Percentiles rank a stretch among this genome's conserved stretches.
Evolutionary conservation across 306 rosid species (phyloP).

Genomic region (Amphicarpaea edgeworthii): DNA sequence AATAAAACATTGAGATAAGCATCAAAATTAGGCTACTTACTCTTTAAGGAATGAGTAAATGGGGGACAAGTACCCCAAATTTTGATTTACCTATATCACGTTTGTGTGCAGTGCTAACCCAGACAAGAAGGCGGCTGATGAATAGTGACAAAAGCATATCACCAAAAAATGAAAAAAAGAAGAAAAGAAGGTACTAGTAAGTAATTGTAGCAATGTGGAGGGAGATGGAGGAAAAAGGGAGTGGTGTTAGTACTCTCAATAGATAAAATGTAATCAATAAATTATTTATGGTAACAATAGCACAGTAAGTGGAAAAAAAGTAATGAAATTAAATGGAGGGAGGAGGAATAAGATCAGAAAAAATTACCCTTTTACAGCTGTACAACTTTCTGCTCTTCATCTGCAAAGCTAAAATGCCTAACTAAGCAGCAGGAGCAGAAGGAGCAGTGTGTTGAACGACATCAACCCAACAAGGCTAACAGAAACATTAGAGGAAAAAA

Average conservation of each 20-base stretch:
- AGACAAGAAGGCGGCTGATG: conserved; percentile 61
- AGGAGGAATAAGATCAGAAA: conserved; percentile 36
- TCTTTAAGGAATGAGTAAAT: background rate
- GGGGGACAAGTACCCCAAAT: background rate
- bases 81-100: conserved; percentile 44
- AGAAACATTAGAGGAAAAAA: conserved; percentile 50
- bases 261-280: conserved; percentile 32
- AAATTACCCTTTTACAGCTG: conserved; percentile 59
- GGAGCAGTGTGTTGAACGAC: conserved; percentile 48
- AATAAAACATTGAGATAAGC: background rate
- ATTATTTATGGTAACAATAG: conserved; percentile 25
- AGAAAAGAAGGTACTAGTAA: too few species aligned
- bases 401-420: conserved; percentile 80
- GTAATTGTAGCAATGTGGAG: background rate
- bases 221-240: background rate
- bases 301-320: conserved; percentile 14
- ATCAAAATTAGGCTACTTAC: conserved; percentile 27
- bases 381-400: conserved; percentile 62
- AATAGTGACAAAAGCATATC: conserved; percentile 36
- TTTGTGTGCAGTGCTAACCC: conserved; percentile 49
- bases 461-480: conserved; percentile 60
- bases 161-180: background rate
- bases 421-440: conserved; percentile 57
- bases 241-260: conserved; percentile 20
- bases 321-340: conserved; percentile 18